Evolutionary conservation across 768 basidiomycete species (phyloP).

Genomic region (Kwoniella europaea): DNA sequence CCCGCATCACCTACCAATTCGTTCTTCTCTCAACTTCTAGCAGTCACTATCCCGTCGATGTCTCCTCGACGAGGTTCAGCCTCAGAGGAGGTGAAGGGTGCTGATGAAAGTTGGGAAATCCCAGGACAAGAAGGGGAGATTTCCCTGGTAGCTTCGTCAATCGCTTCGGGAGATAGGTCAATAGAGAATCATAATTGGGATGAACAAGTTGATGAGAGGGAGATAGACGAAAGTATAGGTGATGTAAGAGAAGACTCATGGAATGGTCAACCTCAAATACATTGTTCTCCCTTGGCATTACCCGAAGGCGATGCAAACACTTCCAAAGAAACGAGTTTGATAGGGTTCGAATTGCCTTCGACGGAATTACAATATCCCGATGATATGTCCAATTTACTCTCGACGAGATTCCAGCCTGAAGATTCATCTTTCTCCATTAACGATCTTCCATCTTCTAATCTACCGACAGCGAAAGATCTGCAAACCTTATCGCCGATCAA

Average conservation of each 20-base stretch:
- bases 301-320: conserved; percentile 20
- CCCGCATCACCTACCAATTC: conserved; percentile 39
- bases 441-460: conserved; percentile 7
- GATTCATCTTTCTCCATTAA: conserved; percentile 24
- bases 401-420: conserved; percentile 29
- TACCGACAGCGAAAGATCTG: background rate
- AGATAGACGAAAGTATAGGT: conserved; percentile 3
- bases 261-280: conserved; percentile 41
- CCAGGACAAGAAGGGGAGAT: conserved; percentile 54
- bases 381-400: conserved; percentile 50
- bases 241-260: conserved; percentile 34
- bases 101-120: conserved; percentile 49
- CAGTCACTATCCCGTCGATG: conserved; percentile 46
- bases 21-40: conserved; percentile 47
- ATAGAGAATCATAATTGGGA: conserved; percentile 12
- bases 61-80: conserved; percentile 31
- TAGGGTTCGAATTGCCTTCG: conserved; percentile 34
- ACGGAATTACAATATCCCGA: conserved; percentile 39
- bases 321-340: conserved; percentile 31
- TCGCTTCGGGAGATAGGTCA: conserved; percentile 8
- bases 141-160: conserved; percentile 44
- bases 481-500: conserved; percentile 11
- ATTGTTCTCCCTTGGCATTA: conserved; percentile 41
- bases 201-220: conserved; percentile 10
- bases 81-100: background rate